Base-by-base conservation (phyloP, 768 basidiomycete species). In the Phaeolepiota aurea region DNA sequence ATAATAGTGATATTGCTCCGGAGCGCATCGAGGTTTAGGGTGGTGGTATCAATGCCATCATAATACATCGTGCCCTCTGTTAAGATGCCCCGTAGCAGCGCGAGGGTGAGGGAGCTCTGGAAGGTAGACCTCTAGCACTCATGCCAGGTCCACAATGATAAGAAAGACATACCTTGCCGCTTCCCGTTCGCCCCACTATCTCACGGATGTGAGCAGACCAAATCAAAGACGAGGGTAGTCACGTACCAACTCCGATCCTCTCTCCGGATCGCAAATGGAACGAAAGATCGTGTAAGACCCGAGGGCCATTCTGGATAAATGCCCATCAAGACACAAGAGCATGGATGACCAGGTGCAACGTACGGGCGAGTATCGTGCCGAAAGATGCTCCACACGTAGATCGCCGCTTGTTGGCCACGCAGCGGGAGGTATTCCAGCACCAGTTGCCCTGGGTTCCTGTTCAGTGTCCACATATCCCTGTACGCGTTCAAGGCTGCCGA, bases 321-420 rank as follows among this genome's bases (percentile, higher is more conserved):
- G 9, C 14, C 10, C 12, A 18, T 11, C n/a, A 12, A 20, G 18
- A 9, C 9, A 34, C 18, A 9, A n/a, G 19, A 20, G 16, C 30
- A 40, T 14, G 14, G n/a, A 31, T n/a, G n/a, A n/a, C n/a, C n/a
- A n/a, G n/a, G n/a, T n/a, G n/a, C 22, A 40, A 41, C 19, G 18
- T 18, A 21, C 42, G 5, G 20, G 73, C 67, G 73, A 69, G 52
- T 79, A 79, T 28, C 62, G 55, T 18, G 77, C 76, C 11, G 65
- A 70, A 2, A 79, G 54, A 19, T 71, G 68, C 42, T 77, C 69
- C 3, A 74, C 68, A 3, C 59, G 54, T 23, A 80, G 61, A 23
- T 65, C 57, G 10, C 79, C 78, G 5, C 69, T 72, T 3, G 74
- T 58, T 0, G 79, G 78, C 79, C 79, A 81, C 40, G 76, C 67